Percentiles rank a stretch among this genome's conserved stretches.
phyloP scores from a whole-genome alignment of 441 rosid genomes.

The Cnidoscolus chayamansa region DNA sequence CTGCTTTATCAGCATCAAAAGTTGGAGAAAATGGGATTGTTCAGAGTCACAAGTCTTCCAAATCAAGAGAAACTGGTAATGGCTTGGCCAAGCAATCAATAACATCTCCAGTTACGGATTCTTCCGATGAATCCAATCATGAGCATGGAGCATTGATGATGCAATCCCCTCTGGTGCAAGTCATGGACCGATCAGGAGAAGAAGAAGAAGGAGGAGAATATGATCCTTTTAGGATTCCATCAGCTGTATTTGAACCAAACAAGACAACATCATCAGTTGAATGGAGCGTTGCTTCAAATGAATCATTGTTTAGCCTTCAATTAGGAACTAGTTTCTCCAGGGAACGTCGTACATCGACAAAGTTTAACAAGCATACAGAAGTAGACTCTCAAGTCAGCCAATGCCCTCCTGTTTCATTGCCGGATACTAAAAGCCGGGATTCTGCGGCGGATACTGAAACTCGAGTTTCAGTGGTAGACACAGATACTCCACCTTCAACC shows the following conservation, averaged over 20 bases:
- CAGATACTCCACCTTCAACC: slow-evolving; percentile 10
- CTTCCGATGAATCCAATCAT: slow-evolving; percentile 26
- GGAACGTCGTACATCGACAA: slow-evolving; percentile 30
- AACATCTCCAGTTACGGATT: slow-evolving; percentile 38
- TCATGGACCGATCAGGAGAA: slow-evolving; percentile 58
- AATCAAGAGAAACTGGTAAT: slow-evolving; percentile 24
- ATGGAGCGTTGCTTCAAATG: slow-evolving; percentile 72
- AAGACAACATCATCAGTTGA: slow-evolving; percentile 29
- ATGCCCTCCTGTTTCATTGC: slow-evolving; percentile 21
- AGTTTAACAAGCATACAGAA: slow-evolving; percentile 15
- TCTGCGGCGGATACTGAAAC: slow-evolving; percentile 16
- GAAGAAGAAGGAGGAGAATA: slow-evolving; percentile 35
- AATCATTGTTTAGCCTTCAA: slow-evolving; percentile 77
- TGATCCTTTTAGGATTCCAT: slow-evolving; percentile 47
- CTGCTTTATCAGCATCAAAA: slow-evolving; percentile 1
- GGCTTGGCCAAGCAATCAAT: slow-evolving; percentile 28
- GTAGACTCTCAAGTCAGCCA: slow-evolving; percentile 34
- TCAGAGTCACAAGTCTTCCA: slow-evolving; percentile 17
- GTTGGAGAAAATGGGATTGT: slow-evolving; percentile 4
- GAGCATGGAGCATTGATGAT: slow-evolving; percentile 29
- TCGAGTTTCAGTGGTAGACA: slow-evolving; percentile 16
- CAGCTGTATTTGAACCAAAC: slow-evolving; percentile 40
- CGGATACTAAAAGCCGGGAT: slow-evolving; percentile 1
- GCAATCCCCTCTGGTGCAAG: slow-evolving; percentile 55
- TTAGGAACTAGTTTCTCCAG: slow-evolving; percentile 48